Evolutionary conservation across 257 asterid genomes (phyloP).

Genomic region (Solanum neorickii): DNA sequence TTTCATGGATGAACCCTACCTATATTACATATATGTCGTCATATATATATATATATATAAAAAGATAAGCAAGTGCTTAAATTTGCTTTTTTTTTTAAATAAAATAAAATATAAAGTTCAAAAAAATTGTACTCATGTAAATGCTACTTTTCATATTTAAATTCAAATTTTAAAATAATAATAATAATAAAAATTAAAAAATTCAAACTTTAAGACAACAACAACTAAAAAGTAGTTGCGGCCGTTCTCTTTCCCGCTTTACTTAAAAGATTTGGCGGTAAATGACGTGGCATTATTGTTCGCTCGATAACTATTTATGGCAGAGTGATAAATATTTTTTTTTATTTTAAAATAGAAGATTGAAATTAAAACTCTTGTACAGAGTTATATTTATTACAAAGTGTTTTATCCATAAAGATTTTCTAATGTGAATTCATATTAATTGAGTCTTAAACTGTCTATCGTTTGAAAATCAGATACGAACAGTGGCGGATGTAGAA

Average conservation of each 20-base stretch:
- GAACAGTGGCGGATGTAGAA: too few species aligned
- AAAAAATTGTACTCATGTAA: too few species aligned
- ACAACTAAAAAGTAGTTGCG: not conserved
- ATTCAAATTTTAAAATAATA: not conserved
- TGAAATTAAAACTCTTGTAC: too few species aligned
- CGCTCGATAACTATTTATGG: not conserved
- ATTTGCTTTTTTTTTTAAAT: too few species aligned
- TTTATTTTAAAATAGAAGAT: too few species aligned
- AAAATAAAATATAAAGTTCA: too few species aligned
- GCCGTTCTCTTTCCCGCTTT: not conserved
- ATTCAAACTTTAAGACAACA: not conserved
- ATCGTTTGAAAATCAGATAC: not conserved
- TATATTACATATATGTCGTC: not conserved
- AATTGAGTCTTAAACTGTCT: rapidly evolving
- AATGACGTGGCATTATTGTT: not conserved
- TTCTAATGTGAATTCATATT: too few species aligned
- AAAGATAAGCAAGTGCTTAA: not conserved
- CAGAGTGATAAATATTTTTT: too few species aligned
- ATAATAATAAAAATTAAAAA: too few species aligned
- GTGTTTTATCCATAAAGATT: too few species aligned
- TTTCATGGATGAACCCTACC: not conserved
- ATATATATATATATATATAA: too few species aligned
- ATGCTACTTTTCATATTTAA: not conserved
- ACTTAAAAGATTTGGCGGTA: not conserved
- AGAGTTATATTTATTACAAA: not conserved